Base-by-base conservation (phyloP, 345 rosid genomes). In the Euphorbia tirucalli region DNA sequence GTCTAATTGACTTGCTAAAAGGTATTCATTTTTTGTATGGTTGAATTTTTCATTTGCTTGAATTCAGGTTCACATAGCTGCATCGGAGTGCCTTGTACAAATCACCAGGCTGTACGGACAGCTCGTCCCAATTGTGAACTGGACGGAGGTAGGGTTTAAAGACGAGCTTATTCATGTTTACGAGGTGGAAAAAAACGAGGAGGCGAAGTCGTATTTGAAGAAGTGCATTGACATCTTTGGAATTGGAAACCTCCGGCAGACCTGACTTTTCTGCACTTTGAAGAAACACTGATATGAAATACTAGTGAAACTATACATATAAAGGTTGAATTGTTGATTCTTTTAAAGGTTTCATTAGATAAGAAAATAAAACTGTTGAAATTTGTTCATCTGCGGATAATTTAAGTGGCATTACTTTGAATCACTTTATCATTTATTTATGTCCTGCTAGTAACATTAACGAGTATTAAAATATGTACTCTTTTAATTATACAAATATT, bases 21-120 rank as follows among this genome's bases (percentile, higher is more conserved):
- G 43, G 13, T 66, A 22, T 24, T 15, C 31, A 46, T 11, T 58
- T 57, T 66, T 3, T 68, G 55, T 70, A 65, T 13, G 11, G 68
- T 56, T 75, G 31, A 21, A 59, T 18, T 41, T 35, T 14, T 8
- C 35, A 24, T 39, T 30, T 48, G 18, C 31, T 25, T 60, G 1
- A 64, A 46, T 76, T 35, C 61, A 93, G 98, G 90, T 94, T 76
- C 98, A 94, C 70, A 79, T 94, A 28, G 78, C 83, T 68, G 90
- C 98, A 41, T 86, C 97, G 2, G 93, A 89, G 75, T 87, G 96
- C 82, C 90, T 92, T 71, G 49, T 92, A 43, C 93, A 86, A 61
- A 74, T 86, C 54, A 78, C 66, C 48, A 78, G 76, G 77, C 79
- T 88, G 69, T 72, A 19, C 67, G 66, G 77, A 69, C 82, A 44